phyloP scores from a whole-genome alignment of 2,329 filamentous ascomycete species.

The Fusarium illudens region DNA sequence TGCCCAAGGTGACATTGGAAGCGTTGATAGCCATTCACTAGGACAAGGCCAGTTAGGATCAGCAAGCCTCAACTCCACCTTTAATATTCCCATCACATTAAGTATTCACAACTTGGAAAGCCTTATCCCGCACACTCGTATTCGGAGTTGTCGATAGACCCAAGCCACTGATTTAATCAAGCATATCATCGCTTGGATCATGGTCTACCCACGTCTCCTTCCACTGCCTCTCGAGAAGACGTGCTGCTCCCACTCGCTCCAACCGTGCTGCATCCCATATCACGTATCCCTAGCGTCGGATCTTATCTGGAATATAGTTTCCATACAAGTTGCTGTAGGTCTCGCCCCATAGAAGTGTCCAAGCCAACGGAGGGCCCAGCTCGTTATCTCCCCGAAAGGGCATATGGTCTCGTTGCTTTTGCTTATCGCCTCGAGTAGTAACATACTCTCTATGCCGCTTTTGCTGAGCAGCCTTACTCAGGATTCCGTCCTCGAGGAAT shows the following conservation, averaged over 20 bases:
- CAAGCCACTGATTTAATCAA: neutral
- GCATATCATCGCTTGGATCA: neutral
- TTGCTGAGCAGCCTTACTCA: neutral
- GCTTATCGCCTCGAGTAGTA: neutral
- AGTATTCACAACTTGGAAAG: neutral
- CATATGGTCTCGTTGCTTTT: neutral
- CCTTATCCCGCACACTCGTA: neutral
- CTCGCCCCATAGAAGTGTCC: neutral
- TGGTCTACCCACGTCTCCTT: neutral
- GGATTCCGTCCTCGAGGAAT: neutral
- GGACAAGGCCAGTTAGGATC: neutral
- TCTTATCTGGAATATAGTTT: neutral
- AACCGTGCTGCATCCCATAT: neutral
- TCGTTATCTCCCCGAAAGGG: neutral
- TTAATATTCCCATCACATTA: neutral
- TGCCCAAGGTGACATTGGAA: conserved; percentile 2
- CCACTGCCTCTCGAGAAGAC: neutral
- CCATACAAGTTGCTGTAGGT: neutral
- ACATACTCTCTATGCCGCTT: neutral
- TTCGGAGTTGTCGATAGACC: neutral
- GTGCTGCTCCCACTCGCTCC: neutral
- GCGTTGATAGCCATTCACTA: neutral
- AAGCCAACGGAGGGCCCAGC: neutral
- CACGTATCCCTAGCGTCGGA: neutral
- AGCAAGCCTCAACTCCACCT: neutral